Evolutionary conservation across 441 rosid genomes (phyloP).

Genomic region (Erysimum cheiri): DNA sequence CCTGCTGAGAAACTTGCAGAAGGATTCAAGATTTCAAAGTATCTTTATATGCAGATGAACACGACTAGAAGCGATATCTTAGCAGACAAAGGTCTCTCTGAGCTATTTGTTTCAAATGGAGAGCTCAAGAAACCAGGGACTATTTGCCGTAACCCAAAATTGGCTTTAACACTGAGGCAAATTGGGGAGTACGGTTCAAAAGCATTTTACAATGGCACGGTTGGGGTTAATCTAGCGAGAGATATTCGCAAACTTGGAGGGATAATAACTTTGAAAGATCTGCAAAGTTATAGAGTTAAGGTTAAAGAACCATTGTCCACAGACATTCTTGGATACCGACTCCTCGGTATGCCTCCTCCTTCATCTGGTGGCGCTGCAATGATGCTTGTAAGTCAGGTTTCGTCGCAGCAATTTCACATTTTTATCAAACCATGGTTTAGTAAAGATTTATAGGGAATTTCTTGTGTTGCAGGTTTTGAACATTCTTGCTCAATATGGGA

Average conservation of each 20-base stretch:
- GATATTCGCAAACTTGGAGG: constrained; percentile 57
- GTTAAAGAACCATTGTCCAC: constrained; percentile 46
- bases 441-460: background rate
- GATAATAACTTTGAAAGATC: constrained; percentile 53
- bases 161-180: constrained; percentile 46
- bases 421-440: too few species aligned
- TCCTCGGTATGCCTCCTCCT: constrained; percentile 70
- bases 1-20: constrained; percentile 56
- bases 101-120: constrained; percentile 48
- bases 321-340: constrained; percentile 47
- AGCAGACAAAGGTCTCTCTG: constrained; percentile 56
- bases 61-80: constrained; percentile 41
- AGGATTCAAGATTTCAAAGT: constrained; percentile 55
- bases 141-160: constrained; percentile 46
- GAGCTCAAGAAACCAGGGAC: constrained; percentile 47
- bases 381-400: constrained; percentile 52
- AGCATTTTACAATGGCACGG: constrained; percentile 57
- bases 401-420: background rate
- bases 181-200: constrained; percentile 45
- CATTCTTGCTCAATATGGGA: constrained; percentile 54
- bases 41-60: constrained; percentile 55
- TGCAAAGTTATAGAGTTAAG: constrained; percentile 51
- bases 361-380: constrained; percentile 62
- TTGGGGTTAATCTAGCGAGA: constrained; percentile 47
- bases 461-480: constrained; percentile 53